Conservation (phyloP, 1,284 basidiomycete species). For the Fomitopsis palustris region DNA sequence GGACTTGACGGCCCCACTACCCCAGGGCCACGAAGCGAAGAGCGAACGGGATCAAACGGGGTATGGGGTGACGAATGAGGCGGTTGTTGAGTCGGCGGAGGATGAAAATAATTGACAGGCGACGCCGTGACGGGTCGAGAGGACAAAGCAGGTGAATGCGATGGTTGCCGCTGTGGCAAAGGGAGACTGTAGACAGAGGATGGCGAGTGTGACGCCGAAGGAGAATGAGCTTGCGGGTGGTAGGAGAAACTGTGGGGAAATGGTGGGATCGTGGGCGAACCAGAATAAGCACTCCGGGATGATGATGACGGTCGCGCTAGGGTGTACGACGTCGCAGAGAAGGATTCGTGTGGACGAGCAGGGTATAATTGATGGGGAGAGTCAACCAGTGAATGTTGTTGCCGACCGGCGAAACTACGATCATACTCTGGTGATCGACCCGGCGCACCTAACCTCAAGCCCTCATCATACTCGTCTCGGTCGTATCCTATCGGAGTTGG, state of each 20-base stretch:
- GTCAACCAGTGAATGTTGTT: conserved; percentile 14
- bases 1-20: conserved; percentile 6
- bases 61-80: conserved; percentile 10
- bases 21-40: not conserved
- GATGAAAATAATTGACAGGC: conserved; percentile 14
- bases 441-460: not conserved
- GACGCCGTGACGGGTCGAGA: conserved; percentile 12
- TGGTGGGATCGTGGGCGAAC: conserved; percentile 9
- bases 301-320: conserved; percentile 16
- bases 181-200: conserved; percentile 7
- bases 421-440: conserved; percentile 8
- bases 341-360: conserved; percentile 11
- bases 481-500: not conserved
- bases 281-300: conserved; percentile 15
- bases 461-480: not conserved
- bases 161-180: conserved; percentile 8
- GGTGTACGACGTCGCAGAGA: conserved; percentile 8
- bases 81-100: conserved; percentile 11
- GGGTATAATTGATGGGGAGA: conserved; percentile 12
- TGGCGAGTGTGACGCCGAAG: conserved; percentile 14
- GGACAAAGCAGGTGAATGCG: conserved; percentile 17
- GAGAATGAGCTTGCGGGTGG: conserved; percentile 10
- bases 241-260: conserved; percentile 12
- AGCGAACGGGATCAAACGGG: conserved; percentile 4
- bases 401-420: conserved; percentile 14